Conservation (phyloP, 2,329 filamentous ascomycete genomes). For the Thelonectria rubi region DNA sequence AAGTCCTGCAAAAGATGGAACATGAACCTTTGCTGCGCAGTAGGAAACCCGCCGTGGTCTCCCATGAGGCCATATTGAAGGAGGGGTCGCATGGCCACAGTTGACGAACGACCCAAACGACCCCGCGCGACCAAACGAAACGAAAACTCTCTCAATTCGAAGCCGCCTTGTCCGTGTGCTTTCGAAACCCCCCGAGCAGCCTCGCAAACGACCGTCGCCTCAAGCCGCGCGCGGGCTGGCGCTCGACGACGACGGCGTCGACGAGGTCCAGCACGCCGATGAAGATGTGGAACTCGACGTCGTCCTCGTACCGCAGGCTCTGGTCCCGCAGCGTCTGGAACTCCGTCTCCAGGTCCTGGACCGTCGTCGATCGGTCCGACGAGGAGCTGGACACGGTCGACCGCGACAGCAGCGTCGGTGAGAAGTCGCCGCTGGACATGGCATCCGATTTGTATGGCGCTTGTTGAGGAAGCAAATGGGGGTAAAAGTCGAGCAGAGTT, state of each 20-base stretch:
- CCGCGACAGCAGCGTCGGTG: slow-evolving; percentile 29
- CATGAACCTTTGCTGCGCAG: background rate
- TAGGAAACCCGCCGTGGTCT: background rate
- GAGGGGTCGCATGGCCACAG: background rate
- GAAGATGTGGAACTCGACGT: slow-evolving; percentile 40
- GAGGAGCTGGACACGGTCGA: slow-evolving; percentile 35
- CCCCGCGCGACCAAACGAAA: background rate
- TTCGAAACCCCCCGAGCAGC: slow-evolving; percentile 32
- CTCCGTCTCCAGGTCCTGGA: slow-evolving; percentile 34
- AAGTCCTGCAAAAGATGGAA: background rate
- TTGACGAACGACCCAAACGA: background rate
- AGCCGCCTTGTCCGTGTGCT: slow-evolving; percentile 24
- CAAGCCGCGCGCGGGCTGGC: slow-evolving; percentile 14
- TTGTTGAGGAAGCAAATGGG: background rate
- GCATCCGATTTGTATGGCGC: background rate
- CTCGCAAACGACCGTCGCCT: slow-evolving; percentile 35
- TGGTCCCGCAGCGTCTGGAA: slow-evolving; percentile 38
- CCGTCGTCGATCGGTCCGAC: slow-evolving; percentile 32
- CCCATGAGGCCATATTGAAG: too few species aligned
- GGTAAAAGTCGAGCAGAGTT: too few species aligned
- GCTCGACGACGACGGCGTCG: slow-evolving; percentile 36
- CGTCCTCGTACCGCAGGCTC: slow-evolving; percentile 39
- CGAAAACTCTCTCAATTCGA: slow-evolving; percentile 7
- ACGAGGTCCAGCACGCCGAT: slow-evolving; percentile 40
- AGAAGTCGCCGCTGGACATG: slow-evolving; percentile 32